A percentile compares a stretch with the other conserved stretches of the same genome.
These are phyloP conservation scores for Sphaerobolus stellatus DNA, from an alignment of 1,284 basidiomycete genomes.

Conservation along the genomic window DNA sequence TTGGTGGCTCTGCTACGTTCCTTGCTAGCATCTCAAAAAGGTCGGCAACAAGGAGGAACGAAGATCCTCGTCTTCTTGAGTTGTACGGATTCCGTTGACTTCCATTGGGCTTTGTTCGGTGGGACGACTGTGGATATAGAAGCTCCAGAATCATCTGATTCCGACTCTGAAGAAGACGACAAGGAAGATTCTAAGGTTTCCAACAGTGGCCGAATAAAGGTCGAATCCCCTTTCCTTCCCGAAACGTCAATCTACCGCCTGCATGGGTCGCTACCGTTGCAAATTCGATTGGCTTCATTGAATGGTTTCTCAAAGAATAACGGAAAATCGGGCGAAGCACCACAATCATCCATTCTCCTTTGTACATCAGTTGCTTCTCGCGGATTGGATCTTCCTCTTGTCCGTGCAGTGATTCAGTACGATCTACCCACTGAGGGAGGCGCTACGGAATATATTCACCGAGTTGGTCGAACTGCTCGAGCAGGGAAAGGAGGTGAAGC, in stretches of 20 bases:
- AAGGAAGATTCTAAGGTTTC: conserved; percentile 20
- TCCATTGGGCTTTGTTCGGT: conserved; percentile 90
- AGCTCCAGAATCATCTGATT: conserved; percentile 25
- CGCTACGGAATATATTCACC: conserved; percentile 94
- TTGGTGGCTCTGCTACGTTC: conserved; percentile 83
- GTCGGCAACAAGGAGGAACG: conserved; percentile 44
- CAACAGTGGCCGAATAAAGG: conserved; percentile 42
- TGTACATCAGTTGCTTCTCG: conserved; percentile 98
- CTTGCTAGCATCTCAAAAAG: conserved; percentile 53
- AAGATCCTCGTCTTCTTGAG: conserved; percentile 95
- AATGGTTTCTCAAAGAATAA: conserved; percentile 70
- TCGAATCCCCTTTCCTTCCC: conserved; percentile 77
- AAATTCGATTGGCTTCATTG: conserved; percentile 80
- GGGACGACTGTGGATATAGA: conserved; percentile 68
- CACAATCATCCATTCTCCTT: conserved; percentile 70
- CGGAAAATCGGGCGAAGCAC: conserved; percentile 27
- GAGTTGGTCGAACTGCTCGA: conserved; percentile 95
- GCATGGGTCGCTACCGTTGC: conserved; percentile 88
- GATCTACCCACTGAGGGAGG: conserved; percentile 98
- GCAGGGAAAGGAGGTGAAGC: conserved; percentile 87
- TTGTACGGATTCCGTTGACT: conserved; percentile 97
- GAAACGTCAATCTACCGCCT: conserved; percentile 85
- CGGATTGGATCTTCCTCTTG: conserved; percentile 95
- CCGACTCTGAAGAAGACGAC: conserved; percentile 24
- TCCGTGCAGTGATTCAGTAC: conserved; percentile 92